Conservation (phyloP, 257 asterid genomes). For the Gentiana macrophylla region DNA sequence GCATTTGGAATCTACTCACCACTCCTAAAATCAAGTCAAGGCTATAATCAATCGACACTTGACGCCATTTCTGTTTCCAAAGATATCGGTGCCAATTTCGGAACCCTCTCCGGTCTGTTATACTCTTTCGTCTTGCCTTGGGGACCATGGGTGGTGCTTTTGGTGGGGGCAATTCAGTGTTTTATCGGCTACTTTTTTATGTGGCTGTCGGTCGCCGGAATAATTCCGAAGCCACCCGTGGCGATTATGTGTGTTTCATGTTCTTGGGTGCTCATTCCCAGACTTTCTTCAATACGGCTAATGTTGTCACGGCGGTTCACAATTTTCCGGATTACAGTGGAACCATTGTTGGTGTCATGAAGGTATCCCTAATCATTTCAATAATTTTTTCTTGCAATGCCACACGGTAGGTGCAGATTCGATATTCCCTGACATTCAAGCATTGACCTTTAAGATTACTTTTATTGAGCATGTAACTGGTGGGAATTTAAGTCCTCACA, state of each 20-base stretch:
- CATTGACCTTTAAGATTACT: too few species aligned
- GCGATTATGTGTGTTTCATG: constrained; percentile 58
- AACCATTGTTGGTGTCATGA: constrained; percentile 91
- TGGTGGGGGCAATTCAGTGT: constrained; percentile 72
- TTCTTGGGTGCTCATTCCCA: constrained; percentile 87
- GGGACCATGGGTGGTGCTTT: constrained; percentile 71
- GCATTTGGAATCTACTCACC: constrained; percentile 82
- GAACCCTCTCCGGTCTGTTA: constrained; percentile 66
- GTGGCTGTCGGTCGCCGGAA: constrained; percentile 81
- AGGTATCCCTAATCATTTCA: constrained; percentile 28
- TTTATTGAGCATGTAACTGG: too few species aligned
- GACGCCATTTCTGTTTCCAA: constrained; percentile 69
- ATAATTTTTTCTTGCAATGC: too few species aligned
- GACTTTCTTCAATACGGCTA: constrained; percentile 82
- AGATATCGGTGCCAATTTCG: constrained; percentile 86
- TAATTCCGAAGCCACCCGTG: constrained; percentile 43
- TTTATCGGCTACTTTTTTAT: constrained; percentile 75
- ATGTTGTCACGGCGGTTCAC: constrained; percentile 77
- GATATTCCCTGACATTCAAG: too few species aligned
- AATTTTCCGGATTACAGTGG: constrained; percentile 71
- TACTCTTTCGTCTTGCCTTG: constrained; percentile 34
- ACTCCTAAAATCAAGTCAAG: constrained; percentile 55
- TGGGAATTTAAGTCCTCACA: too few species aligned
- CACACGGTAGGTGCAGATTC: too few species aligned
- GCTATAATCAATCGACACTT: constrained; percentile 75